phyloP scores from a whole-genome alignment of 139 green algal species.

The Marvania coccoides region DNA sequence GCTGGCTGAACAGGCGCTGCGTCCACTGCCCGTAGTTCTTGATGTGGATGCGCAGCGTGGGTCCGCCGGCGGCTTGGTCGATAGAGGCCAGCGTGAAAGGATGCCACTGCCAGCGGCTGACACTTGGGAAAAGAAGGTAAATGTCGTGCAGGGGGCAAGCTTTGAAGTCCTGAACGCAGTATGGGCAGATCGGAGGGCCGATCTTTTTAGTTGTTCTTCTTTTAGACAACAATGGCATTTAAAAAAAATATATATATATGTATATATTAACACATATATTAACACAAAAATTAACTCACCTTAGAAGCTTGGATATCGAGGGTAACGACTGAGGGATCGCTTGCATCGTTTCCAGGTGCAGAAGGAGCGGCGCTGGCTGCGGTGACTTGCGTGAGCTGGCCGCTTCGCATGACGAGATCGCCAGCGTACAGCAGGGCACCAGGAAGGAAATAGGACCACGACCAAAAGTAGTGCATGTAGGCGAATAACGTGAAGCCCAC shows the following conservation, averaged over 20 bases:
- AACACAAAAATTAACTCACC: background rate
- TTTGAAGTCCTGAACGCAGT: slow-evolving; percentile 7
- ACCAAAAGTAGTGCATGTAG: slow-evolving; percentile 16
- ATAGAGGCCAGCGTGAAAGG: slow-evolving; percentile 20
- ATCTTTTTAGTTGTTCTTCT: too few species aligned
- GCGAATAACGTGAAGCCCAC: slow-evolving; percentile 28
- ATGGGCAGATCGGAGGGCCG: too few species aligned
- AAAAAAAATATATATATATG: too few species aligned
- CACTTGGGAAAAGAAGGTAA: slow-evolving; percentile 19
- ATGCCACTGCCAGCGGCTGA: slow-evolving; percentile 35
- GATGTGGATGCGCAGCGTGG: slow-evolving; percentile 12
- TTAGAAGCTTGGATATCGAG: slow-evolving; percentile 5
- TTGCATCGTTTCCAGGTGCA: background rate
- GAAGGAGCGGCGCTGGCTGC: background rate
- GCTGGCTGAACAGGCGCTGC: slow-evolving; percentile 3
- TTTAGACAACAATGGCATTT: too few species aligned
- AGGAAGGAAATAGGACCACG: slow-evolving; percentile 14
- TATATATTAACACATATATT: too few species aligned
- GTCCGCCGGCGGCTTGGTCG: background rate
- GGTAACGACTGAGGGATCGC: background rate
- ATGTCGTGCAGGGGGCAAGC: slow-evolving; percentile 17
- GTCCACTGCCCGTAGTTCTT: slow-evolving; percentile 31
- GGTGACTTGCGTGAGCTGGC: slow-evolving; percentile 19
- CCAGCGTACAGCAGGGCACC: slow-evolving; percentile 27
- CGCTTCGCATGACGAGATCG: slow-evolving; percentile 17